Percentiles rank a stretch among this genome's conserved stretches.
Evolutionary conservation across 139 green algal genomes (phyloP).

Genomic region (Chloropicon primus): DNA sequence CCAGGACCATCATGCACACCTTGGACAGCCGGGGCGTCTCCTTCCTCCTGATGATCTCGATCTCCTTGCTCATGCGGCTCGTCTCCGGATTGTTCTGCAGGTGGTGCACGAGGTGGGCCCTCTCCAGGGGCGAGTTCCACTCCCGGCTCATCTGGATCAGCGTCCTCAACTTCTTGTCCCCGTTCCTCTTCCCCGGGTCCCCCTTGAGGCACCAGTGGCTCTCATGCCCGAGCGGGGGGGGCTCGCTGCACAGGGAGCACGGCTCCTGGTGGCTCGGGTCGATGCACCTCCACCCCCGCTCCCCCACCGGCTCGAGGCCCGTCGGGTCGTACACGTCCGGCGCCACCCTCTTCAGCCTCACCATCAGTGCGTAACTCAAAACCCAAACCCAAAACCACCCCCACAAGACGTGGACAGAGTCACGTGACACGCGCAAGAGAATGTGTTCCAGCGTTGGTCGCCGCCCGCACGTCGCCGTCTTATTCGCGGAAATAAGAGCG

Average conservation of each 20-base stretch:
- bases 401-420: too few relatives aligned
- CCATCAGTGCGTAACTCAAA: too few relatives aligned
- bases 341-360: neutral
- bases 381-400: too few relatives aligned
- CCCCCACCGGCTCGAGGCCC: neutral
- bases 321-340: neutral
- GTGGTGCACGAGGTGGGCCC: neutral
- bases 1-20: neutral
- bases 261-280: neutral
- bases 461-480: too few relatives aligned
- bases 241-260: neutral
- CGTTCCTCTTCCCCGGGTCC: neutral
- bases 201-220: neutral
- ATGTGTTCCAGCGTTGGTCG: too few relatives aligned
- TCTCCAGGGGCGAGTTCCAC: neutral
- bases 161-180: neutral
- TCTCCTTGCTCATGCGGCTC: neutral
- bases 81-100: neutral
- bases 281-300: neutral
- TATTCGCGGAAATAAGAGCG: too few relatives aligned
- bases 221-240: neutral
- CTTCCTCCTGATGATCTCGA: neutral
- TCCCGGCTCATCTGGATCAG: neutral
- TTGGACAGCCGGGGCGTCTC: neutral
- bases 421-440: too few relatives aligned